Evolutionary conservation across 306 rosid genomes (phyloP).

Genomic region (Cicer bijugum): DNA sequence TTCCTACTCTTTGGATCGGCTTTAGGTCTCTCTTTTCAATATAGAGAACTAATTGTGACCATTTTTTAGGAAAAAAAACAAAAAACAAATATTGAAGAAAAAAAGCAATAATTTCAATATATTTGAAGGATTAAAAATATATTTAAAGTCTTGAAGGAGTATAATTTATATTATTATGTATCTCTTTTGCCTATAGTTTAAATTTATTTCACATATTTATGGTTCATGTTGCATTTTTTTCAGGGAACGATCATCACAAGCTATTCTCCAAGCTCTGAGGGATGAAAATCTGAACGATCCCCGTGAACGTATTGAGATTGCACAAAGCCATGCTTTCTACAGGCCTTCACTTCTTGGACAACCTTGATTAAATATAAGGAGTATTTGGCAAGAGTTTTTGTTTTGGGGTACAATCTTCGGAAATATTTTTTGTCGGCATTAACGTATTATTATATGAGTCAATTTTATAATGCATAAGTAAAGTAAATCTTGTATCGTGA

Average conservation of each 20-base stretch:
- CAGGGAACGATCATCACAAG: constrained; percentile 82
- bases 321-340: constrained; percentile 89
- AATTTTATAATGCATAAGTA: background rate
- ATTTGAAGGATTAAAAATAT: too few species aligned
- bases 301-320: constrained; percentile 90
- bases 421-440: background rate
- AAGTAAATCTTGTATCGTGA: too few species aligned
- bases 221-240: constrained; percentile 39
- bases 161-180: background rate
- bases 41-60: too few species aligned
- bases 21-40: too few species aligned
- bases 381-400: constrained; percentile 9
- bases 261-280: constrained; percentile 82
- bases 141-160: too few species aligned
- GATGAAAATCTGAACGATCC: constrained; percentile 92
- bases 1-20: too few species aligned
- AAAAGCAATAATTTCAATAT: too few species aligned
- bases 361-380: constrained; percentile 49
- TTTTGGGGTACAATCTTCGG: background rate
- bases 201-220: constrained; percentile 8
- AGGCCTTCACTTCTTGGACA: constrained; percentile 86
- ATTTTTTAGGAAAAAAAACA: too few species aligned
- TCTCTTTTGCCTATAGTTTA: background rate
- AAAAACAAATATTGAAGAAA: too few species aligned
- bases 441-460: background rate